phyloP scores from a whole-genome alignment of 1,284 basidiomycete genomes.

The Ustilago bromivora region DNA sequence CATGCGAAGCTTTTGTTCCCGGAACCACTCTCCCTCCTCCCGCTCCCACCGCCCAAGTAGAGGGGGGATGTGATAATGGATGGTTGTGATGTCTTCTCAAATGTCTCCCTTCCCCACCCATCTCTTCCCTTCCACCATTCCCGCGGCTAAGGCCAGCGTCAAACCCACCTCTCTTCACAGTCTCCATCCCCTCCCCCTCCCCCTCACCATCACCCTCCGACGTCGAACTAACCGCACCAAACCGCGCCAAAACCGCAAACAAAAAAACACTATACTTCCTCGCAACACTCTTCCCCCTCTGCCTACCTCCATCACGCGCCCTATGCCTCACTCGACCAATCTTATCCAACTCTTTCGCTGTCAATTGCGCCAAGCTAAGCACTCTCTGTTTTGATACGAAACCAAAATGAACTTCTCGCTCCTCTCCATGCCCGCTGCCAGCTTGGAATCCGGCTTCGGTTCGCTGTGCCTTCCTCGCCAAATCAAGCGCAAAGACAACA shows the following conservation, averaged over 20 bases:
- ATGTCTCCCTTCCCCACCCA: conserved; percentile 1
- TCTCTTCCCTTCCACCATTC: not conserved
- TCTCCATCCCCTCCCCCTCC: not conserved
- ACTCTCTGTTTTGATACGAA: conserved; percentile 20
- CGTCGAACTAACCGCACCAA: not conserved
- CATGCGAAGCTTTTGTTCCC: conserved; percentile 29
- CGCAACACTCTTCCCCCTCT: conserved; percentile 18
- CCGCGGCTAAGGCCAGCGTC: not conserved
- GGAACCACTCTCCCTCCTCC: conserved; percentile 5
- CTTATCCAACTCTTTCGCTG: conserved; percentile 18
- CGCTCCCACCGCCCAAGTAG: not conserved
- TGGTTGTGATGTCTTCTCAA: conserved; percentile 20
- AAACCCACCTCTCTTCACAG: conserved; percentile 4
- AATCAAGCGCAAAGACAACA: conserved; percentile 33
- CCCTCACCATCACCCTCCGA: not conserved
- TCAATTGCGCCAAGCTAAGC: conserved; percentile 17
- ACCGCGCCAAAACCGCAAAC: conserved; percentile 20
- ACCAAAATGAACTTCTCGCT: conserved; percentile 24
- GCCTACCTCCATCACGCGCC: not conserved
- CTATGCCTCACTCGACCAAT: conserved; percentile 13
- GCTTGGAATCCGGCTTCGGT: not conserved
- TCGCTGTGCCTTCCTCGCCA: conserved; percentile 15
- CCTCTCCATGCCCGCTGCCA: not conserved
- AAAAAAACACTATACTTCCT: conserved; percentile 35
- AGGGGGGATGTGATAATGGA: not conserved